Evolutionary conservation across 306 rosid species (phyloP).

Genomic region (Rubus idaeus): DNA sequence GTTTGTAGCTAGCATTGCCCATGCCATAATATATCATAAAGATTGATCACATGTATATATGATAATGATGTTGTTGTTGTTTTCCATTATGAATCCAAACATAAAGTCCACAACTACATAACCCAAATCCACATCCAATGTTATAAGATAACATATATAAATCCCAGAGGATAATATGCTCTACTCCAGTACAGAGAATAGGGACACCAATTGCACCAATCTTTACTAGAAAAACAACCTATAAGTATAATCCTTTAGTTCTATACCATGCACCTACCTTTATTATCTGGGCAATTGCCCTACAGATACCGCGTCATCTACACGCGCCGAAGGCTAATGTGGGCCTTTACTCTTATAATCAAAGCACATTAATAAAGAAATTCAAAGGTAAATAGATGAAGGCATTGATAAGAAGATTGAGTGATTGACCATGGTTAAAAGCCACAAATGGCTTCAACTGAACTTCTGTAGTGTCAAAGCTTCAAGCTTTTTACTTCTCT

Average conservation of each 20-base stretch:
- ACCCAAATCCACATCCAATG: conserved; percentile 25
- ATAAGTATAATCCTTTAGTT: neutral
- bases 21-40: conserved; percentile 31
- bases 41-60: conserved; percentile 34
- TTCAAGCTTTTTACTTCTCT: conserved; percentile 3
- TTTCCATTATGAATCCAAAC: conserved; percentile 41
- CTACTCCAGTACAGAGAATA: conserved; percentile 37
- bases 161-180: conserved; percentile 19
- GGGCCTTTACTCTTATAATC: conserved; percentile 6
- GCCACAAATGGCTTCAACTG: conserved; percentile 7
- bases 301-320: neutral
- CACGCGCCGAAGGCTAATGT: conserved; percentile 26
- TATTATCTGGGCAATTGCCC: conserved; percentile 2
- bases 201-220: conserved; percentile 28
- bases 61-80: conserved; percentile 50
- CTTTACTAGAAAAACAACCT: conserved; percentile 23
- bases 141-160: conserved; percentile 48
- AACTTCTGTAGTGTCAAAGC: neutral
- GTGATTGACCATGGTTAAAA: conserved; percentile 40
- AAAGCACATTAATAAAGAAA: neutral
- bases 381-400: neutral
- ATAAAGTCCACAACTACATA: conserved; percentile 27
- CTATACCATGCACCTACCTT: neutral
- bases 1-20: too few species aligned
- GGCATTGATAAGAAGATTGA: neutral